phyloP scores from a whole-genome alignment of 2,329 filamentous ascomycete genomes.

The Apiospora phragmitis region DNA sequence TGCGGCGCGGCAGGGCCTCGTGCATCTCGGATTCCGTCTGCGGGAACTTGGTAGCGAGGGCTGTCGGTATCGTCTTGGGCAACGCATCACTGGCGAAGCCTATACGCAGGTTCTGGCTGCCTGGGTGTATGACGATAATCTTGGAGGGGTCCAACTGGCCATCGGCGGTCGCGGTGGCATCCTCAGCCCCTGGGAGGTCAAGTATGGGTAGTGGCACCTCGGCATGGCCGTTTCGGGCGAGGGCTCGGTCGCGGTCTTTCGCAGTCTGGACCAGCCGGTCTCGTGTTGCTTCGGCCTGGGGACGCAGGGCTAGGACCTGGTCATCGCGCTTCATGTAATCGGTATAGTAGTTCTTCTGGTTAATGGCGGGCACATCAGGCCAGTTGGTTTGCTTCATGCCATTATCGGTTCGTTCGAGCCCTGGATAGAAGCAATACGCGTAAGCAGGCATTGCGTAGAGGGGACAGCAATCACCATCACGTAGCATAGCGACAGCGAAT shows the following conservation, averaged over 20 bases:
- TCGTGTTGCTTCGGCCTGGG: conserved; percentile 83
- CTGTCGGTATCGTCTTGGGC: conserved; percentile 92
- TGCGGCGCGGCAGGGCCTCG: conserved; percentile 73
- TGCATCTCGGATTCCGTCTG: conserved; percentile 83
- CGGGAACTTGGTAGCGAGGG: conserved; percentile 76
- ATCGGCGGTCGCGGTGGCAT: conserved; percentile 54
- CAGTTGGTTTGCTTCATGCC: conserved; percentile 94
- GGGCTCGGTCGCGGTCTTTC: conserved; percentile 82
- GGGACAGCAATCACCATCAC: neutral
- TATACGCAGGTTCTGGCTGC: conserved; percentile 92
- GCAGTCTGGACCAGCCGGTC: conserved; percentile 83
- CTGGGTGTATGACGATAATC: conserved; percentile 91
- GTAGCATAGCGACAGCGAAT: neutral
- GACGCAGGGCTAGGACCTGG: conserved; percentile 84
- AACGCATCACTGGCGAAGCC: conserved; percentile 94
- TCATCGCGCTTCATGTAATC: conserved; percentile 99
- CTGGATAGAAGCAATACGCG: conserved; percentile 45
- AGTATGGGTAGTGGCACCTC: conserved; percentile 57
- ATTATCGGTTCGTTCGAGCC: conserved; percentile 95
- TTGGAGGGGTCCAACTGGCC: conserved; percentile 76
- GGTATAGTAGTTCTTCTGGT: conserved; percentile 99
- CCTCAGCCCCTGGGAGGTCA: conserved; percentile 60
- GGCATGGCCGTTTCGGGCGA: conserved; percentile 72
- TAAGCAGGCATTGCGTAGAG: conserved; percentile 16
- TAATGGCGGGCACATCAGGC: conserved; percentile 91